Conservation (phyloP, 441 rosid species). For the Jatropha podagrica region DNA sequence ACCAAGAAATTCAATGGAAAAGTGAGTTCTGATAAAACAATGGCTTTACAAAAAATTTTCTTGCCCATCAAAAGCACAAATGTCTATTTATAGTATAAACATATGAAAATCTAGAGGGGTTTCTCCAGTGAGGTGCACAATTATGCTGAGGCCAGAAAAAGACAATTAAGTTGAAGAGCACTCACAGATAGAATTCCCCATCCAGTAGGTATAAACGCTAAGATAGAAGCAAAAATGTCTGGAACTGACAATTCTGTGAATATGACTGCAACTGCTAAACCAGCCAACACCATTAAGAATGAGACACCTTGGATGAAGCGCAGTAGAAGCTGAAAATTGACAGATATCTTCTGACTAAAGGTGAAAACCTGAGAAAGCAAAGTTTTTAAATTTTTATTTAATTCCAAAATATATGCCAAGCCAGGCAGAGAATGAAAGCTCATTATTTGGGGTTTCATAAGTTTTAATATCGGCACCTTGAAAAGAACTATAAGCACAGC, state of each 20-base stretch:
- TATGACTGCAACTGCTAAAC: conserved; percentile 63
- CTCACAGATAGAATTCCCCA: conserved; percentile 97
- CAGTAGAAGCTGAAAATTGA: conserved; percentile 91
- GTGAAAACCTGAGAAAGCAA: conserved; percentile 74
- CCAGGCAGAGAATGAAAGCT: neutral
- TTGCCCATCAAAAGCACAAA: neutral
- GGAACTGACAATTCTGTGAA: conserved; percentile 46
- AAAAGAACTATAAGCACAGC: conserved; percentile 71
- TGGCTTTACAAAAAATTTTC: neutral
- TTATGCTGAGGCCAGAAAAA: neutral
- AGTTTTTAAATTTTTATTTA: conserved; percentile 12
- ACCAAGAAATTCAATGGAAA: neutral
- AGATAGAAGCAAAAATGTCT: conserved; percentile 78
- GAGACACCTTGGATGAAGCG: conserved; percentile 87
- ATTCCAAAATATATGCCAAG: conserved; percentile 12
- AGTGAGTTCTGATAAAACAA: neutral
- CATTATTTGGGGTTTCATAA: conserved; percentile 6
- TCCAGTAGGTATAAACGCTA: conserved; percentile 94
- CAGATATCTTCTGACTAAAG: conserved; percentile 97
- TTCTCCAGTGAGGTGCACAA: neutral
- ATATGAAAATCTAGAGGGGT: neutral
- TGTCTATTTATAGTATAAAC: neutral
- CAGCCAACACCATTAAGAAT: conserved; percentile 80
- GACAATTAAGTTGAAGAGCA: conserved; percentile 14
- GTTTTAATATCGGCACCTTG: conserved; percentile 51